Conservation (phyloP, 2,329 filamentous ascomycete genomes). For the Alternaria ethzedia region DNA sequence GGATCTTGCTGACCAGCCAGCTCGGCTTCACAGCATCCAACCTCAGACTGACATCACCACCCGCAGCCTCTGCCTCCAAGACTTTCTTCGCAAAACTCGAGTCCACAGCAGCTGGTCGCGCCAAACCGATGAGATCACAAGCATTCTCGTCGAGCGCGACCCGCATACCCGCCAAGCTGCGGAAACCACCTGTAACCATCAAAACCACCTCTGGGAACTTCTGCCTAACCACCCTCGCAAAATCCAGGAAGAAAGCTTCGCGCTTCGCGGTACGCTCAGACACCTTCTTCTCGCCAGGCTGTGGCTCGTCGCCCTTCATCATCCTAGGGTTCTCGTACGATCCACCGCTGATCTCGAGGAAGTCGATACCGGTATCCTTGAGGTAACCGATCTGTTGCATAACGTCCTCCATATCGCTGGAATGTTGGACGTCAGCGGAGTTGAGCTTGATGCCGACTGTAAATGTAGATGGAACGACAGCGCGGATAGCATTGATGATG, state of each 20-base stretch:
- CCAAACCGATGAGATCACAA: slow-evolving; percentile 25
- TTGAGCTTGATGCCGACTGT: slow-evolving; percentile 60
- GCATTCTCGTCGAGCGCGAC: slow-evolving; percentile 54
- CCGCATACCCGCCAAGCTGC: slow-evolving; percentile 62
- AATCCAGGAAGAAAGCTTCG: slow-evolving; percentile 74
- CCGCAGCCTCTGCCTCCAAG: slow-evolving; percentile 7
- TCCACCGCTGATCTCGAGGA: slow-evolving; percentile 72
- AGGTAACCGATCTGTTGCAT: slow-evolving; percentile 65
- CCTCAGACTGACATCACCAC: background rate
- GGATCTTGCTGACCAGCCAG: slow-evolving; percentile 10
- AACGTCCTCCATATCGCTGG: slow-evolving; percentile 55
- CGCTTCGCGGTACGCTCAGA: slow-evolving; percentile 57
- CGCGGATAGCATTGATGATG: slow-evolving; percentile 53
- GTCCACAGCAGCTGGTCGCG: slow-evolving; percentile 17
- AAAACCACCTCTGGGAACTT: slow-evolving; percentile 44
- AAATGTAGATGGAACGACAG: slow-evolving; percentile 51
- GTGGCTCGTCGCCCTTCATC: slow-evolving; percentile 4
- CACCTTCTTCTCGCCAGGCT: background rate
- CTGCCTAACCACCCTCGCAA: slow-evolving; percentile 59
- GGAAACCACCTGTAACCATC: slow-evolving; percentile 66
- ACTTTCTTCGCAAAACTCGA: slow-evolving; percentile 14
- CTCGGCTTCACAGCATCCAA: slow-evolving; percentile 4
- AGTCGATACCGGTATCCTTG: slow-evolving; percentile 63
- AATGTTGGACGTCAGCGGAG: slow-evolving; percentile 54
- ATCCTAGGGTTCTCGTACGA: slow-evolving; percentile 30